These are phyloP conservation scores for Penicillium sp. DNA, from an alignment of 2,329 filamentous ascomycete species.

Conservation along the genomic window DNA sequence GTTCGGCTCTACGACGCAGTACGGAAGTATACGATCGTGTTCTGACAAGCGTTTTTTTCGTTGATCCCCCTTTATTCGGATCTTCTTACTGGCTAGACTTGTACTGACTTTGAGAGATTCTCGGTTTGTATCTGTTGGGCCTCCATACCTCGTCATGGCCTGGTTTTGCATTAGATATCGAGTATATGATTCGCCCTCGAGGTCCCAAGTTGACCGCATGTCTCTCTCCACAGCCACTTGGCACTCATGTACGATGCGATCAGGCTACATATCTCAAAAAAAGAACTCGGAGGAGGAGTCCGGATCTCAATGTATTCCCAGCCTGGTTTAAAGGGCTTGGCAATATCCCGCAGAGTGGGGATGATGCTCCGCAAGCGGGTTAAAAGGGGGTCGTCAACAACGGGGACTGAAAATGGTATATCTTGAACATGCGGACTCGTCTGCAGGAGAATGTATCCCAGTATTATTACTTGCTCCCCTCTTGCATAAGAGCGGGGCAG, in stretches of 20 bases:
- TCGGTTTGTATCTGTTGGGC: no score
- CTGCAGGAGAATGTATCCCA: no score
- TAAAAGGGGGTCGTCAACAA: neutral
- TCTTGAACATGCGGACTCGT: no score
- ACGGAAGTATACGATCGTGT: no score
- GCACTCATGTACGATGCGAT: neutral
- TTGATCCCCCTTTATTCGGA: constrained; percentile 1
- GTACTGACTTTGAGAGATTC: neutral
- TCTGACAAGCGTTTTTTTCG: no score
- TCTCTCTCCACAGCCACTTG: neutral
- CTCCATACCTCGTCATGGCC: no score
- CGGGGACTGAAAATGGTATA: no score
- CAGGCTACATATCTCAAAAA: neutral
- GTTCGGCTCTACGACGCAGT: no score
- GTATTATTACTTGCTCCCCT: no score
- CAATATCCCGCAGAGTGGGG: neutral
- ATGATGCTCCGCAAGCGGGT: neutral
- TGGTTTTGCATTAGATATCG: no score
- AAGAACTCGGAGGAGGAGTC: neutral
- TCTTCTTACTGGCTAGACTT: neutral
- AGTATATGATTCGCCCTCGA: neutral
- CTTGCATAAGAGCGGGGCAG: no score
- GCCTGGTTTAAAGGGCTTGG: neutral
- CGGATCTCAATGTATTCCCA: neutral
- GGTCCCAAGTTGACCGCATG: neutral